A percentile compares a stretch with the other conserved stretches of the same genome.
Conservation (phyloP, 306 rosid species). For the Psophocarpus tetragonolobus region DNA sequence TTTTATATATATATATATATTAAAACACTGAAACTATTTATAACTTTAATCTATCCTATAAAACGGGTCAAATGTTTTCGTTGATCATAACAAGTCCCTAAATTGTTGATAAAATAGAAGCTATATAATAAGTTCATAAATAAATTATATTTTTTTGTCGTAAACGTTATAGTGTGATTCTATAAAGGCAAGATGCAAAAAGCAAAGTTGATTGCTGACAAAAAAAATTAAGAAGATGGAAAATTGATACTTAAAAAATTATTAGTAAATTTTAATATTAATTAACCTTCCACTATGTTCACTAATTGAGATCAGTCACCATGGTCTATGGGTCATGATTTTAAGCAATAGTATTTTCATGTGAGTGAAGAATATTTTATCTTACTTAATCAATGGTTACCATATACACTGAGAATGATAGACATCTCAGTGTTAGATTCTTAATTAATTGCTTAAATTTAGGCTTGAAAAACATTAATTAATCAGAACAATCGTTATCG, state of each 20-base stretch:
- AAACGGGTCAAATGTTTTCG: no score
- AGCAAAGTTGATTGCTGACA: no score
- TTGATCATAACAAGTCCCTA: not conserved
- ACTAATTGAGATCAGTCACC: conserved; percentile 7
- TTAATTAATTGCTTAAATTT: conserved; percentile 12
- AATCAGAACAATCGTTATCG: not conserved
- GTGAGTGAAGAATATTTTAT: conserved; percentile 27
- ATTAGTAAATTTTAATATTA: not conserved
- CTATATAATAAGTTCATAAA: not conserved
- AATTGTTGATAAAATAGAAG: not conserved
- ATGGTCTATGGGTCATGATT: conserved; percentile 32
- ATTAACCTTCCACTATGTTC: not conserved
- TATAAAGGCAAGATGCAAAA: not conserved
- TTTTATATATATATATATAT: no score
- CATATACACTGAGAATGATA: not conserved
- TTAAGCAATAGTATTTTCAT: conserved; percentile 21
- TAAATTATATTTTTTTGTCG: no score
- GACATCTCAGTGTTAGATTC: not conserved
- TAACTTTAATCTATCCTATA: no score
- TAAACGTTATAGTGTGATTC: not conserved
- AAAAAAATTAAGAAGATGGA: no score
- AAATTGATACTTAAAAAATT: not conserved
- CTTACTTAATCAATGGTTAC: conserved; percentile 21
- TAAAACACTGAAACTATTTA: no score
- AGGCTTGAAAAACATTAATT: not conserved